Evolutionary conservation across 495 filamentous ascomycete genomes (phyloP).

Genomic region (Massariosphaeria phaeospora): DNA sequence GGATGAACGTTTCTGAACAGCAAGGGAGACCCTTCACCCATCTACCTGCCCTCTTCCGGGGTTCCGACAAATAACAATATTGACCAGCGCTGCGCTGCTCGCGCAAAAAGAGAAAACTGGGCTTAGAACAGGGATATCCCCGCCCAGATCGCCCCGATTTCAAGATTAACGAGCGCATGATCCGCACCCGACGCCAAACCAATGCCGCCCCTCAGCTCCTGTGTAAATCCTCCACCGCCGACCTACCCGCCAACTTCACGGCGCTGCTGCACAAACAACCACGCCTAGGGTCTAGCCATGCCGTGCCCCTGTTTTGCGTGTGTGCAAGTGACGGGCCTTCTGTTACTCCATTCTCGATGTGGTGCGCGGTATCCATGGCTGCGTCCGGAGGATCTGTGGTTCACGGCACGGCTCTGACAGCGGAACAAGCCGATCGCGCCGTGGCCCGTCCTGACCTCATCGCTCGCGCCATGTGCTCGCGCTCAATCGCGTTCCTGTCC

Average conservation of each 20-base stretch:
- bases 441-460: not conserved
- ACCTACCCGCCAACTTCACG: slow-evolving; percentile 12
- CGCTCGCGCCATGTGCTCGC: not conserved
- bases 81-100: too few species aligned
- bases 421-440: not conserved
- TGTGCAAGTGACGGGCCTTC: not conserved
- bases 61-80: slow-evolving; percentile 1
- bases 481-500: not conserved
- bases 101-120: slow-evolving; percentile 14
- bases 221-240: slow-evolving; percentile 1
- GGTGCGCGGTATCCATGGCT: too few species aligned
- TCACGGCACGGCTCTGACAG: slow-evolving; percentile 5
- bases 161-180: slow-evolving; percentile 28
- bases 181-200: slow-evolving; percentile 15
- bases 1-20: too few species aligned
- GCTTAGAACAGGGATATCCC: slow-evolving; percentile 6
- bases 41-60: too few species aligned
- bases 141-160: slow-evolving; percentile 16
- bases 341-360: too few species aligned
- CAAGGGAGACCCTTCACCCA: too few species aligned
- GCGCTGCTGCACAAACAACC: slow-evolving; percentile 6
- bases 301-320: not conserved
- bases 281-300: not conserved
- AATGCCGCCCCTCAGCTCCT: slow-evolving; percentile 7
- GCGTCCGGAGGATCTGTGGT: too few species aligned